phyloP scores from a whole-genome alignment of 2,329 filamentous ascomycete genomes.

The Mycosphaerelloides madeirae region DNA sequence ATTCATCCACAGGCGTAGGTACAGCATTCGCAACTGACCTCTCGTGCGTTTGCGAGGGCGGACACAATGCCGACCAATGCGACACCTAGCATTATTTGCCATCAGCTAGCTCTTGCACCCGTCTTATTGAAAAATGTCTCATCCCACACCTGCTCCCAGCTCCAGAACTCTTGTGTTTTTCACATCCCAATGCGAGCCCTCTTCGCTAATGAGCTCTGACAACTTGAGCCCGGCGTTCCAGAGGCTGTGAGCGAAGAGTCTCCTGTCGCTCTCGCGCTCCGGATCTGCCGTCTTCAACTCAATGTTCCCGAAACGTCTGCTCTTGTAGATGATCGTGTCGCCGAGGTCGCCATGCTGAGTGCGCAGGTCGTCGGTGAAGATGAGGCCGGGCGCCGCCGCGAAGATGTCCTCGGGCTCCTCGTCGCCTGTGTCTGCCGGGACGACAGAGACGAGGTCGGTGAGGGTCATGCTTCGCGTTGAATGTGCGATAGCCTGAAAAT shows the following conservation, averaged over 20 bases:
- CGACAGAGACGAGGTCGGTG: constrained; percentile 26
- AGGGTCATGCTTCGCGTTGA: constrained; percentile 12
- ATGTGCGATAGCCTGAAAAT: no score
- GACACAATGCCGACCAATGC: constrained; percentile 46
- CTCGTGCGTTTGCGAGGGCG: constrained; percentile 40
- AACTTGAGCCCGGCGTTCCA: constrained; percentile 60
- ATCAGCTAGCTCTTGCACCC: constrained; percentile 22
- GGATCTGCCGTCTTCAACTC: constrained; percentile 42
- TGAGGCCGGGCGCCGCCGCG: constrained; percentile 53
- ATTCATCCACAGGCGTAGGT: no score
- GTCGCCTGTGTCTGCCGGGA: constrained; percentile 15
- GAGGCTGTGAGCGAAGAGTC: constrained; percentile 66
- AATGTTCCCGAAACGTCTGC: constrained; percentile 33
- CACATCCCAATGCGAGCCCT: constrained; percentile 44
- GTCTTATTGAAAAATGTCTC: constrained; percentile 10
- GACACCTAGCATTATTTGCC: constrained; percentile 33
- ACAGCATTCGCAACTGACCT: constrained; percentile 28
- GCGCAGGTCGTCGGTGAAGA: constrained; percentile 64
- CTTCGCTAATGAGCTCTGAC: constrained; percentile 39
- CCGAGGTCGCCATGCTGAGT: constrained; percentile 62
- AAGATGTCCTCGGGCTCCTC: constrained; percentile 44
- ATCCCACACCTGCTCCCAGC: constrained; percentile 60
- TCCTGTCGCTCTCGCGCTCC: constrained; percentile 50
- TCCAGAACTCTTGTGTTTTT: constrained; percentile 54
- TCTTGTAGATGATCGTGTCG: constrained; percentile 54